Conservation (phyloP, 305 asterid species). For the Fraxinus angustifolia region DNA sequence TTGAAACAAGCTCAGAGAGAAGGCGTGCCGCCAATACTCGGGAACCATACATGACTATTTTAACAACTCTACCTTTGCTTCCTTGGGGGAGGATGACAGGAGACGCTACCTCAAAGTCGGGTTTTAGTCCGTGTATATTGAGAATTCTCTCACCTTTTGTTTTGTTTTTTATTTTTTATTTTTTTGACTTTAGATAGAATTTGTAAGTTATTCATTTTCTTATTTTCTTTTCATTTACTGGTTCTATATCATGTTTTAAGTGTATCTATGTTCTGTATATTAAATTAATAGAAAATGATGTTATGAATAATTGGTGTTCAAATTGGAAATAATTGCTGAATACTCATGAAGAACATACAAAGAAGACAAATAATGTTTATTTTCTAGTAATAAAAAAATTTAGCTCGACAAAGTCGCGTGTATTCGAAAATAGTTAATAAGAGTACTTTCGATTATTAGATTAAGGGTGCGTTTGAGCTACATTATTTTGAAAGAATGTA, state of each 20-base stretch:
- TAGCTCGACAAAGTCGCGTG: neutral
- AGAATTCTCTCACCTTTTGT: constrained; percentile 1
- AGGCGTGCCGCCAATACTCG: constrained; percentile 18
- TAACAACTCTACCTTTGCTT: constrained; percentile 15
- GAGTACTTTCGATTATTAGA: neutral
- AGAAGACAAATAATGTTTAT: too few species aligned
- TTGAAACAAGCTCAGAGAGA: constrained; percentile 26
- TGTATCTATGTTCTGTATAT: constrained; percentile 26
- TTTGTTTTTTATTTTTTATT: neutral
- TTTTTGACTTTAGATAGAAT: constrained; percentile 6
- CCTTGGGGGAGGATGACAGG: neutral
- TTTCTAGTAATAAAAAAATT: neutral
- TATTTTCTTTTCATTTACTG: neutral
- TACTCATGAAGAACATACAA: neutral
- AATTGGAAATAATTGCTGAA: neutral
- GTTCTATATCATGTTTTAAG: constrained; percentile 12
- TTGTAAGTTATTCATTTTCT: constrained; percentile 19
- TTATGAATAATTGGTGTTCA: neutral
- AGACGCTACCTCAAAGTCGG: neutral
- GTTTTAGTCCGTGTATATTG: constrained; percentile 20
- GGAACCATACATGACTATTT: constrained; percentile 19
- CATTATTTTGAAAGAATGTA: too few species aligned
- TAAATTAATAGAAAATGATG: constrained; percentile 13
- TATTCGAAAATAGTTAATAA: neutral
- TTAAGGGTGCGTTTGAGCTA: too few species aligned